phyloP scores from a whole-genome alignment of 495 filamentous ascomycete species.

The Penicillium turbatum region DNA sequence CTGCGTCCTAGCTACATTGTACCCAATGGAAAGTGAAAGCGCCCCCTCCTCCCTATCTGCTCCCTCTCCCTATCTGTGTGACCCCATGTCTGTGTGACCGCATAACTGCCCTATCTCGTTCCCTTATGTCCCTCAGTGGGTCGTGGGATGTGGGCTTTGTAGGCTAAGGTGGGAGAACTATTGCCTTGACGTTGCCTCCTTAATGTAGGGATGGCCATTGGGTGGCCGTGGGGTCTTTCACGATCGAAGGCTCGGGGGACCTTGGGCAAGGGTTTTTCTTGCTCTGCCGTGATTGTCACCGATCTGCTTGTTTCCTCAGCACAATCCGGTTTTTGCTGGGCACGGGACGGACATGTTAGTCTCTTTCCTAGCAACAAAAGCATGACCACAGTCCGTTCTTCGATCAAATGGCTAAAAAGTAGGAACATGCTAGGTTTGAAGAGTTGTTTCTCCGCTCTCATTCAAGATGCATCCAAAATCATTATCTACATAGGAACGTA shows the following conservation, averaged over 20 bases:
- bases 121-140: background rate
- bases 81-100: background rate
- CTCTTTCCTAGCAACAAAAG: background rate
- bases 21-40: background rate
- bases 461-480: background rate
- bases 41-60: background rate
- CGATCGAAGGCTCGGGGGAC: no score
- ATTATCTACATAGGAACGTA: background rate
- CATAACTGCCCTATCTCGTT: background rate
- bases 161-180: background rate
- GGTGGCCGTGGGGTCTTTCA: background rate
- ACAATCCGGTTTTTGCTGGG: no score
- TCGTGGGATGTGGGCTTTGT: background rate
- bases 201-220: background rate
- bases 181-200: slow-evolving; percentile 1
- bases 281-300: background rate
- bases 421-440: no score
- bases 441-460: no score
- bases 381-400: no score
- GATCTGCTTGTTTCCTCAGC: background rate
- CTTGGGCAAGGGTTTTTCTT: background rate
- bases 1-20: background rate
- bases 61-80: no score
- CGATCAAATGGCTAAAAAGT: no score
- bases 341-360: background rate